Percentiles rank a stretch among this genome's conserved stretches.
phyloP scores from a whole-genome alignment of 371 early-diverging fungal genomes.

The Apophysomyces variabilis region DNA sequence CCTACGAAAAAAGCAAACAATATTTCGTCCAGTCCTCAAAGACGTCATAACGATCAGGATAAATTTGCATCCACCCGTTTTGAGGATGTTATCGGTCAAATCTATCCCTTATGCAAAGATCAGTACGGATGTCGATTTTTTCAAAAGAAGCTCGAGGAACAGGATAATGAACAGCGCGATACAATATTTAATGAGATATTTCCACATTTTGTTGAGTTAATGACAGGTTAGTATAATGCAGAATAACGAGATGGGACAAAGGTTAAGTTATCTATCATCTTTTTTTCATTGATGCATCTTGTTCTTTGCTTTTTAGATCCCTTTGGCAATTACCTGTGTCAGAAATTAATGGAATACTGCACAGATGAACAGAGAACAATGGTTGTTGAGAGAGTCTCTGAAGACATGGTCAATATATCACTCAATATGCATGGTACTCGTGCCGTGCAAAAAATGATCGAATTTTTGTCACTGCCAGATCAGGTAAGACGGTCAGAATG shows the following conservation, averaged over 20 bases:
- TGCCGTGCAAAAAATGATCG: conserved; percentile 95
- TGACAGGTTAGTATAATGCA: conserved; percentile 63
- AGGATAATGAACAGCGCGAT: conserved; percentile 60
- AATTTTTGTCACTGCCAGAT: conserved; percentile 67
- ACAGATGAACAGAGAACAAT: conserved; percentile 73
- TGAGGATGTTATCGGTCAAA: conserved; percentile 73
- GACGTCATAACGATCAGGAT: conserved; percentile 45
- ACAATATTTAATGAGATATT: conserved; percentile 78
- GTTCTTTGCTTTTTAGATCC: conserved; percentile 62
- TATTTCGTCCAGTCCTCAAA: conserved; percentile 12
- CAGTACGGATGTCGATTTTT: conserved; percentile 91
- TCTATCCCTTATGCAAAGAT: conserved; percentile 85
- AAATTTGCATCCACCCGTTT: conserved; percentile 66
- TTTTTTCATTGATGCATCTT: neutral
- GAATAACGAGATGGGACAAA: neutral
- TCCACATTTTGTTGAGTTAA: conserved; percentile 78
- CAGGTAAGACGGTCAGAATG: conserved; percentile 45
- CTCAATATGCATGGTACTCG: conserved; percentile 97
- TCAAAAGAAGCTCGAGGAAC: conserved; percentile 86
- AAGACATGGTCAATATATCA: conserved; percentile 79
- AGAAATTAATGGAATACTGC: conserved; percentile 84
- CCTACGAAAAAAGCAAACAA: conserved; percentile 10
- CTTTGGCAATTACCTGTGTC: conserved; percentile 93
- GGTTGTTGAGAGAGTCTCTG: conserved; percentile 74
- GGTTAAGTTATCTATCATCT: neutral